Evolutionary conservation across 2,329 filamentous ascomycete genomes (phyloP), one percentile per base, ranked within the genome.

Genomic region (Pseudogymnoascus sp.): DNA sequence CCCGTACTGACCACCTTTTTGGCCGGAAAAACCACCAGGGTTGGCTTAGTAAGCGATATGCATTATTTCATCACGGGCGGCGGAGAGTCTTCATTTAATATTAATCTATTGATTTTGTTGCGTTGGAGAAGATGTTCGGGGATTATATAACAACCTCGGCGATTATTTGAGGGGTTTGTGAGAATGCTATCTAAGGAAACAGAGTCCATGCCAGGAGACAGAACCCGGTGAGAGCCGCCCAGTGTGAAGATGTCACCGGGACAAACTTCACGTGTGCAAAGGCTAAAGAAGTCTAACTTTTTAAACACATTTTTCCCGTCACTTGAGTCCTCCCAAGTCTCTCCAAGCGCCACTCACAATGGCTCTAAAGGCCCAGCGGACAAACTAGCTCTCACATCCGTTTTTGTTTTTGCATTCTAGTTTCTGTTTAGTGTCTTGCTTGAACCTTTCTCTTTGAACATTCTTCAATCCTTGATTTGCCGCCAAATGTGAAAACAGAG

Each of bases 1-100:
- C 45, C 45, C 45, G n/a, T 55, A 41, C 58, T 38, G 58, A 37
- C 58, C 58, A 41, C 33, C 18, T 31, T 60, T 60, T 60, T 60
- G 33, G 28, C 59, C 25, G 62, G 37, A 43, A 43, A 45, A 62
- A 28, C 40, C 43, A 23, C 38, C 55, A 40, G 52, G 40, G 61
- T 28, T 23, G 31, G 37, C 41, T 45, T 59, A 33, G 31, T 55
- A 40, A 21, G 35, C 12, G 55, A 18, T 28, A 37, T 64, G 14
- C 33, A 31, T n/a, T 41, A 35, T 41, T 60, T 38, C 18, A 60
- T 60, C 33, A 41, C 14, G 58, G 38, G 33, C 37, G 38, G 16
- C 37, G 8, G 58, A 11, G 58, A 41, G 58, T 60, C 58, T 60
- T 38, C 35, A 60, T 41, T 38, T 60, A 41, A 60, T 9, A 23